These are phyloP conservation scores for Poterioochromonas sp. DNA, from an alignment of 352 stramenopile species.

Conservation along the genomic window DNA sequence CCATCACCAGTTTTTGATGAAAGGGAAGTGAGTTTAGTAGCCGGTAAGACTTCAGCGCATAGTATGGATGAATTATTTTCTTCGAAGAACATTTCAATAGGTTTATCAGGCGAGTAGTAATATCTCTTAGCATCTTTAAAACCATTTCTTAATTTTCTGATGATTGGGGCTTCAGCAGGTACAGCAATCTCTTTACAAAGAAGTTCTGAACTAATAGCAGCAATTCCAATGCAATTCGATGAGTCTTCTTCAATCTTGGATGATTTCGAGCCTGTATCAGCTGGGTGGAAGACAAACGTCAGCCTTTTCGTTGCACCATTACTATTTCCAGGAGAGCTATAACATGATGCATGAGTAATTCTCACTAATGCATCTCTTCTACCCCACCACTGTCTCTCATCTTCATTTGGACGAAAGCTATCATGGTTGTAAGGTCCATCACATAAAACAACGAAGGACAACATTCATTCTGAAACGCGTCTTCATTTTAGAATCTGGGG, in stretches of 20 bases:
- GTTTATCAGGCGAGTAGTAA: not conserved
- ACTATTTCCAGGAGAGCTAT: conserved; percentile 37
- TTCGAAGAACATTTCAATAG: not conserved
- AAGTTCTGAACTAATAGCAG: conserved; percentile 31
- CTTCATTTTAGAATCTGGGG: too few relatives aligned
- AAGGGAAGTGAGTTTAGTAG: not conserved
- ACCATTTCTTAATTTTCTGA: not conserved
- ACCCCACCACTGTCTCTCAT: conserved; percentile 52
- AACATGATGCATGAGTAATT: conserved; percentile 49
- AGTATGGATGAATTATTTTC: not conserved
- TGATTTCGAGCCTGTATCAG: conserved; percentile 17
- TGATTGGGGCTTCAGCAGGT: not conserved
- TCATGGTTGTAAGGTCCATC: conserved; percentile 37
- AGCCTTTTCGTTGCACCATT: not conserved
- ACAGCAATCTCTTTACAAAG: conserved; percentile 38
- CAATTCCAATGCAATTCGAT: not conserved
- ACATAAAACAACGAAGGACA: not conserved
- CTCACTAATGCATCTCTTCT: conserved; percentile 52
- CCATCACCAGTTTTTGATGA: not conserved
- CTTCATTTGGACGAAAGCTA: conserved; percentile 48
- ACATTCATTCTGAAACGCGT: too few relatives aligned
- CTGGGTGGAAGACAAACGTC: not conserved
- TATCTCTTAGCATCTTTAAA: not conserved
- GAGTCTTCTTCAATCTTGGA: not conserved
- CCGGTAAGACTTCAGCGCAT: not conserved